A percentile compares a stretch with the other conserved stretches of the same genome.
phyloP scores from a whole-genome alignment of 2,329 filamentous ascomycete species.

The Teratosphaeria pseudoeucalypti region DNA sequence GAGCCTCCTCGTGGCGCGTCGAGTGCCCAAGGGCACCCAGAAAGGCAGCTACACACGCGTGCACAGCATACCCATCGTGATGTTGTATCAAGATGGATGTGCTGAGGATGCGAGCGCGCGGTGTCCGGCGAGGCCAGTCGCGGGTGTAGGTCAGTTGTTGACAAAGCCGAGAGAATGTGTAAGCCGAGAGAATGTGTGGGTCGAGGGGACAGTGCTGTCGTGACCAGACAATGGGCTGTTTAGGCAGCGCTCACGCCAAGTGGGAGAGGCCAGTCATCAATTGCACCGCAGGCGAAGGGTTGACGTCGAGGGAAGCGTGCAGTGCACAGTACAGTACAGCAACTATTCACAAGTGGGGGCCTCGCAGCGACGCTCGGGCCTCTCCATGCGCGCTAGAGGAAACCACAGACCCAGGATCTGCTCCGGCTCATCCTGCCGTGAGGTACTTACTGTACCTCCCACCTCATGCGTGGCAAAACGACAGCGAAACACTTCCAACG shows the following conservation, averaged over 20 bases:
- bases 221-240: background rate
- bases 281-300: background rate
- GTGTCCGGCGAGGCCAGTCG: background rate
- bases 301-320: background rate
- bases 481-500: background rate
- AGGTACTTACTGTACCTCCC: too few relatives aligned
- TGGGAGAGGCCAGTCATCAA: background rate
- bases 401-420: too few relatives aligned
- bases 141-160: background rate
- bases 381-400: background rate
- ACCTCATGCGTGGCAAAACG: background rate
- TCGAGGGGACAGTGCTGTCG: background rate
- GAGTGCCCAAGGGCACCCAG: conserved; percentile 3
- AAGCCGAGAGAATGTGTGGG: background rate
- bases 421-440: too few relatives aligned
- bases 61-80: conserved; percentile 3
- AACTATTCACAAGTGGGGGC: background rate
- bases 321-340: background rate
- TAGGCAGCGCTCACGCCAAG: background rate
- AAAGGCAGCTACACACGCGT: conserved; percentile 2
- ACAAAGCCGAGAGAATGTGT: background rate
- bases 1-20: background rate
- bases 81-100: conserved; percentile 1
- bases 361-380: background rate
- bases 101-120: background rate